These are phyloP conservation scores for Verticillium nonalfalfae DNA, from an alignment of 2,329 filamentous ascomycete species.

Conservation along the genomic window DNA sequence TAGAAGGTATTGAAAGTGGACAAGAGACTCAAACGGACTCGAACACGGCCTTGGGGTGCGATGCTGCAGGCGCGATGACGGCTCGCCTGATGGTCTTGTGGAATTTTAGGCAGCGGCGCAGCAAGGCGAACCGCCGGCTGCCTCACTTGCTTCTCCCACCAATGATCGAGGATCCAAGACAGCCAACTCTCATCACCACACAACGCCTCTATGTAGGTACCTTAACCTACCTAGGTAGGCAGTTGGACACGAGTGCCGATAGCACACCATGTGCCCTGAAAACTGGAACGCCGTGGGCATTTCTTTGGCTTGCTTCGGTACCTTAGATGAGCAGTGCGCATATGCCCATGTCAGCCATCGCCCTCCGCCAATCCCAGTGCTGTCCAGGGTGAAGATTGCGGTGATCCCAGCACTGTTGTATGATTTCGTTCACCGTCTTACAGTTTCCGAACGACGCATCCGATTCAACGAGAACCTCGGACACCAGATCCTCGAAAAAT, in stretches of 20 bases:
- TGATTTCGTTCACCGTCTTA: neutral
- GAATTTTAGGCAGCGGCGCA: neutral
- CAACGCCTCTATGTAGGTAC: neutral
- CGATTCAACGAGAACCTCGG: slow-evolving; percentile 1
- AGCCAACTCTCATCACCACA: neutral
- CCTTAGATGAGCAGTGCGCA: neutral
- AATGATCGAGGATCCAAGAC: neutral
- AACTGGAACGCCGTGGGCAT: too few relatives aligned
- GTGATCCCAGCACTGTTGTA: neutral
- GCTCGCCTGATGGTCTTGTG: neutral
- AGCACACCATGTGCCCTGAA: too few relatives aligned
- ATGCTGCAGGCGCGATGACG: neutral
- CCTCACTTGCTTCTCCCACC: neutral
- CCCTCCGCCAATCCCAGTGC: neutral
- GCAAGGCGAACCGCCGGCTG: neutral
- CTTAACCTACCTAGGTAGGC: neutral
- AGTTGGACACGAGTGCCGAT: too few relatives aligned
- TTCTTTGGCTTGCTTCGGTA: too few relatives aligned
- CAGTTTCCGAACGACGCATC: slow-evolving; percentile 5
- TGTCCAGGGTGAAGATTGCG: neutral
- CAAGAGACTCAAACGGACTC: neutral
- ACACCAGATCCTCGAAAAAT: slow-evolving; percentile 3
- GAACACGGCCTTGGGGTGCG: neutral
- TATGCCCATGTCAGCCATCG: neutral
- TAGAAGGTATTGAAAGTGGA: neutral